Evolutionary conservation across 2,329 filamentous ascomycete species (phyloP).

Genomic region (Graphilbum ipis-grandicollis): DNA sequence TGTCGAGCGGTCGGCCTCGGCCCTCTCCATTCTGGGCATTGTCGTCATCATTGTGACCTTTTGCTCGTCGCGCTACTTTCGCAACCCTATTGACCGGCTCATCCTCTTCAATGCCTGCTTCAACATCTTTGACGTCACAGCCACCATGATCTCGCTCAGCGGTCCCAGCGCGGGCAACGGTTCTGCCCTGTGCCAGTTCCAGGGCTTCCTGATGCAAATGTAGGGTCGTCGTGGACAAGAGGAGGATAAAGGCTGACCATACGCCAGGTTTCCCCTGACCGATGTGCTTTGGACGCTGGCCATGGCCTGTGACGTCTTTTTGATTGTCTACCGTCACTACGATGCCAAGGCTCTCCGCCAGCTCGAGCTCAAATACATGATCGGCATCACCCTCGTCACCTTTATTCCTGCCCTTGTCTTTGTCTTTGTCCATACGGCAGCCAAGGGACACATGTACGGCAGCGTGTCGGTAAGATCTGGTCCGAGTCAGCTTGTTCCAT

Average conservation of each 20-base stretch:
- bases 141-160: slow-evolving; percentile 20
- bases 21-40: slow-evolving; percentile 16
- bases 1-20: slow-evolving; percentile 15
- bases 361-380: slow-evolving; percentile 16
- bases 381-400: slow-evolving; percentile 13
- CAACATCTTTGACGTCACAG: slow-evolving; percentile 19
- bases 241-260: too few relatives aligned
- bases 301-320: slow-evolving; percentile 18
- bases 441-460: slow-evolving; percentile 18
- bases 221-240: too few relatives aligned
- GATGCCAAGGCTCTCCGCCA: slow-evolving; percentile 14
- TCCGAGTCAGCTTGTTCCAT: too few relatives aligned
- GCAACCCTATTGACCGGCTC: slow-evolving; percentile 20
- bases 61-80: slow-evolving; percentile 15
- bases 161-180: slow-evolving; percentile 16
- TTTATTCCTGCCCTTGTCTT: slow-evolving; percentile 18
- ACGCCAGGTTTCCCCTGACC: slow-evolving; percentile 20
- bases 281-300: slow-evolving; percentile 20
- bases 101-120: slow-evolving; percentile 21
- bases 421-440: slow-evolving; percentile 14
- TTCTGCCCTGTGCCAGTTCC: slow-evolving; percentile 18
- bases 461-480: slow-evolving; percentile 13
- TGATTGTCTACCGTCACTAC: slow-evolving; percentile 18
- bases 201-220: slow-evolving; percentile 20
- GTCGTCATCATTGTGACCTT: slow-evolving; percentile 17